Evolutionary conservation across 2,329 filamentous ascomycete species (phyloP).

Genomic region (Pseudogymnoascus sp.): DNA sequence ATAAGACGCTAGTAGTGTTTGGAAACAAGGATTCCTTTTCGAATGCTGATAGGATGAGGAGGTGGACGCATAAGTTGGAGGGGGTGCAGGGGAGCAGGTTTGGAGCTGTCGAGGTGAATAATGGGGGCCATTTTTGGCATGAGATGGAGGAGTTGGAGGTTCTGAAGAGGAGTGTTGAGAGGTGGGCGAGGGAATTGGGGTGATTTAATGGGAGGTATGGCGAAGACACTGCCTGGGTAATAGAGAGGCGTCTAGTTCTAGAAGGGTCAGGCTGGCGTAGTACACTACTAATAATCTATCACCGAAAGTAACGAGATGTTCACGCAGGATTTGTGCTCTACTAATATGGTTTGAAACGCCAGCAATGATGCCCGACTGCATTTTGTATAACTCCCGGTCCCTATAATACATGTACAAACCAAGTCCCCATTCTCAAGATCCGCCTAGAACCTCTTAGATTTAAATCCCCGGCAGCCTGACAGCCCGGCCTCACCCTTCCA

Average conservation of each 20-base stretch:
- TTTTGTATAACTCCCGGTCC: neutral
- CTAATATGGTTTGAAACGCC: neutral
- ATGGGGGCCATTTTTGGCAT: constrained; percentile 46
- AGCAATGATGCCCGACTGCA: constrained; percentile 7
- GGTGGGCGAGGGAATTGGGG: neutral
- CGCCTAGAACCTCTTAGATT: neutral
- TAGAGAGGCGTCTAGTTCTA: neutral
- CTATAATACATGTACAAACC: constrained; percentile 7
- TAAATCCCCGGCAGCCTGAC: neutral
- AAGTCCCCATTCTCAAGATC: neutral
- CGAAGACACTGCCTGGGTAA: neutral
- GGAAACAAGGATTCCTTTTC: constrained; percentile 71
- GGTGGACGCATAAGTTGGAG: constrained; percentile 53
- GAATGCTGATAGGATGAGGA: constrained; percentile 50
- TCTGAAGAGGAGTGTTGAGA: neutral
- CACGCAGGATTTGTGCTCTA: neutral
- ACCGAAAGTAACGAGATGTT: neutral
- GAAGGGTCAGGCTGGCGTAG: neutral
- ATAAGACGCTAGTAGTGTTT: constrained; percentile 61
- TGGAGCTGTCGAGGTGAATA: constrained; percentile 34
- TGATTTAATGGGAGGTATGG: neutral
- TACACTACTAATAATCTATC: neutral
- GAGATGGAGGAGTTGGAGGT: constrained; percentile 14
- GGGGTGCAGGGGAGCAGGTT: constrained; percentile 24
- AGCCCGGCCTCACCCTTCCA: neutral